These are phyloP conservation scores for Pterulicium gracile DNA, from an alignment of 1,284 basidiomycete species.

Conservation along the genomic window DNA sequence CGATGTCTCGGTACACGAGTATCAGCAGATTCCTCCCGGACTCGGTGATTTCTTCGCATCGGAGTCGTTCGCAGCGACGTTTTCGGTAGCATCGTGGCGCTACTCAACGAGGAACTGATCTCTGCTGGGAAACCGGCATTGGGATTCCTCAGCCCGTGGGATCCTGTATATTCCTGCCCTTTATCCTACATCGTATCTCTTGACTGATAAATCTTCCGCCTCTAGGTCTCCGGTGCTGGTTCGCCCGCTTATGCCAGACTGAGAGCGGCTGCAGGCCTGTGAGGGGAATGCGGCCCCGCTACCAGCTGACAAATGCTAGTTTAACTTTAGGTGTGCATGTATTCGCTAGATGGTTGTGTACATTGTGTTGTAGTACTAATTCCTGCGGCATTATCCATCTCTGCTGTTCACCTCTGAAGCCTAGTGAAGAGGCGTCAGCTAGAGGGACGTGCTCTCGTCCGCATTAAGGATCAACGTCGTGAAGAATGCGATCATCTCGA, in stretches of 20 bases:
- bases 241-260: not conserved
- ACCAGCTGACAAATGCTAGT: no score
- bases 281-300: no score
- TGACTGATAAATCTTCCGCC: not conserved
- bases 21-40: conserved; percentile 33
- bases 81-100: conserved; percentile 30
- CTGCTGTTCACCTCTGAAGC: no score
- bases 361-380: no score
- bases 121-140: conserved; percentile 22
- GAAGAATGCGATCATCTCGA: conserved; percentile 36
- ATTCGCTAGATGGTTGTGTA: no score
- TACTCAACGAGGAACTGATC: conserved; percentile 32
- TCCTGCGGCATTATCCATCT: no score
- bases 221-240: not conserved
- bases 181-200: not conserved
- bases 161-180: conserved; percentile 15
- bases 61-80: no score
- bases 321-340: no score
- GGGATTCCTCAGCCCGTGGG: conserved; percentile 40
- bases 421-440: no score
- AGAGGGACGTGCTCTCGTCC: no score
- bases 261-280: not conserved
- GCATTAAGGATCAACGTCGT: conserved; percentile 34
- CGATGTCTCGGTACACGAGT: conserved; percentile 11
- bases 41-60: no score